Evolutionary conservation across 192 early-diverging fungal species (phyloP), one percentile per base, ranked within the genome.

Genomic region (Coemansia furcata): DNA sequence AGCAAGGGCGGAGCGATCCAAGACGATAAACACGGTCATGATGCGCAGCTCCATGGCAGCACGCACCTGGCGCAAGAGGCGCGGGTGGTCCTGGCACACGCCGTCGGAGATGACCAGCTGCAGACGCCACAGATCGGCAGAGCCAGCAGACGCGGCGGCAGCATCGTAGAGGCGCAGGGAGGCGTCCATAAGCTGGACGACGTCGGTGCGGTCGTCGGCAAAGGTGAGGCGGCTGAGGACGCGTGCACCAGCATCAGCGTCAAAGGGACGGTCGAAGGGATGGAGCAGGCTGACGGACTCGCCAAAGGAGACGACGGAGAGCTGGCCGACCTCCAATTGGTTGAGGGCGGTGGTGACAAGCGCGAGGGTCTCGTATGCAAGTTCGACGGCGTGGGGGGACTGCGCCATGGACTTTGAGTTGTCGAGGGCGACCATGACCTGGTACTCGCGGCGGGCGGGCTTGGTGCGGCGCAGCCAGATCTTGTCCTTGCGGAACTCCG

Each of bases 401-500:
- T 96, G 91, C 26, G 92, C 89, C 98, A 99, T 99, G 36, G 98
- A 99, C 65, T 90, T 90, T 54, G 95, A 98, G 78, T 99, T 97
- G 73, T 99, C 98, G 37, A 99, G 88, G 4, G 96, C 86, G 30
- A 99, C 90, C 92, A 99, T 93, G 43, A 99, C 92, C 80, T 99
- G 96, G 84, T 99, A 99, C 66, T 93, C 92, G 54, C 98, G 88
- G 69, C 98, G 96, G 68, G 91, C 93, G 19, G 95, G 96, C 78
- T 96, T 97, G 23, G 96, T 98, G 50, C 98, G 89, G 9, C 96
- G 88, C 63, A 99, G 80, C 98, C 98, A 99, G 69, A 99, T 99
- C 86, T 99, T 99, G 83, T 99, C 98, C 83, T 99, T 99, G 84
- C 96, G 97, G 87, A 96, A 99, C 74, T 97, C 91, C 43, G 89